Evolutionary conservation across 768 basidiomycete genomes (phyloP).

Genomic region (Erythrobasidium yunnanense): DNA sequence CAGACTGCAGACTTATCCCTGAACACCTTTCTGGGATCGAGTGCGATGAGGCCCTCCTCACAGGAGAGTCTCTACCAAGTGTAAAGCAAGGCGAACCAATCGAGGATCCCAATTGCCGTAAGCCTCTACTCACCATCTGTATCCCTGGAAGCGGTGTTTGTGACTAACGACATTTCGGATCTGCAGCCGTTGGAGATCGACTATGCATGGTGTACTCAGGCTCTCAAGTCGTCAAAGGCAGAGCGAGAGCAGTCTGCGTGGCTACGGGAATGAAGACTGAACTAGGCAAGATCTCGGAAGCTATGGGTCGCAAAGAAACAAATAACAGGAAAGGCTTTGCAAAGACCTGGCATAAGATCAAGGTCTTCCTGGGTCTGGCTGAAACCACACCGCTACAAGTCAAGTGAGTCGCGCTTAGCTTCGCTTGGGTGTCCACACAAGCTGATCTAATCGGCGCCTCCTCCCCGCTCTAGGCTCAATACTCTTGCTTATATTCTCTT

Average conservation of each 20-base stretch:
- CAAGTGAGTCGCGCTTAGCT: constrained; percentile 39
- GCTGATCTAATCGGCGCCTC: constrained; percentile 44
- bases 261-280: constrained; percentile 45
- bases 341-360: constrained; percentile 27
- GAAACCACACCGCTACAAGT: constrained; percentile 45
- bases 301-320: constrained; percentile 41
- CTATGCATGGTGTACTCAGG: constrained; percentile 43
- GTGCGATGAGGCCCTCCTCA: constrained; percentile 45
- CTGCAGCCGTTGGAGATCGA: constrained; percentile 42
- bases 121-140: background rate
- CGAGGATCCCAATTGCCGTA: constrained; percentile 29
- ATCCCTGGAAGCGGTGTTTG: background rate
- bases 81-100: constrained; percentile 36
- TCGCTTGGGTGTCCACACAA: constrained; percentile 41
- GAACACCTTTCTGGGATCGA: constrained; percentile 42
- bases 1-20: constrained; percentile 40
- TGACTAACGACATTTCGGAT: background rate
- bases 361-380: constrained; percentile 45
- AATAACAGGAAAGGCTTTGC: constrained; percentile 38
- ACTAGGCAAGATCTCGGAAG: constrained; percentile 45
- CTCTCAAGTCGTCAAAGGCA: constrained; percentile 45
- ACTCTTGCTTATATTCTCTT: constrained; percentile 42
- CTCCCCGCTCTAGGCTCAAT: constrained; percentile 42
- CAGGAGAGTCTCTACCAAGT: constrained; percentile 43
- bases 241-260: constrained; percentile 43